Conservation (phyloP, 164 flowering plant species). For the Echeveria elegans region DNA sequence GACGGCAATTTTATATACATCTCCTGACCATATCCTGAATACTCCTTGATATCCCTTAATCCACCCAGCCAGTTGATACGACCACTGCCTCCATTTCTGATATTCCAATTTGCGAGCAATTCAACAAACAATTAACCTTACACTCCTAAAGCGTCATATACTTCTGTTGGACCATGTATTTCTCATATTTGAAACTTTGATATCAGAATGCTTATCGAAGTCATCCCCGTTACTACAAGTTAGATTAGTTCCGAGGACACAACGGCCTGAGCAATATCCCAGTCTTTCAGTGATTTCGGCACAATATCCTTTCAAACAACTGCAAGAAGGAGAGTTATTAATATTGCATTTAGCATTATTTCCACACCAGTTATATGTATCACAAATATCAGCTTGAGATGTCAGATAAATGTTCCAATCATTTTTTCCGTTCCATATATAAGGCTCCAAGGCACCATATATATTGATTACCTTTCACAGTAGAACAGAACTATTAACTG, state of each 20-base stretch:
- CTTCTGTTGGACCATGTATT: conserved; percentile 13
- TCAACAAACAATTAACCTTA: conserved; percentile 14
- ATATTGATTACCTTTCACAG: conserved; percentile 6
- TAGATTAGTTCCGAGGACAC: conserved; percentile 11
- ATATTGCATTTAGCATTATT: conserved; percentile 21
- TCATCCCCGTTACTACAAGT: conserved; percentile 13
- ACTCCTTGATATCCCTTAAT: conserved; percentile 12
- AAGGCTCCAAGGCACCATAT: conserved; percentile 8
- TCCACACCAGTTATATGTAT: conserved; percentile 23
- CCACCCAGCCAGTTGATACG: conserved; percentile 18
- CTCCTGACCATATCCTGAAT: conserved; percentile 6
- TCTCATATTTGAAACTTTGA: conserved; percentile 20
- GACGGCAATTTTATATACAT: conserved; percentile 15
- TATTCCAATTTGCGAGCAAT: conserved; percentile 20
- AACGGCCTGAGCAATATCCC: conserved; percentile 15
- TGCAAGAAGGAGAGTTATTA: conserved; percentile 10
- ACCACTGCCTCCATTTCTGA: conserved; percentile 15
- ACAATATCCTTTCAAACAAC: conserved; percentile 15
- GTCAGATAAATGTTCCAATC: conserved; percentile 13
- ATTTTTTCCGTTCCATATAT: conserved; percentile 10
- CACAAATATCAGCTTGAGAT: conserved; percentile 16
- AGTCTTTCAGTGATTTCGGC: conserved; percentile 13
- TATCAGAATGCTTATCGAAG: conserved; percentile 10
- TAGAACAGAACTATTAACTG: conserved; percentile 10
- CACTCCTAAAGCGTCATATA: conserved; percentile 24